Evolutionary conservation across 129 eudicot genomes (phyloP), one percentile per base, ranked within the genome.

Genomic region (Heracleum sosnowskyi): DNA sequence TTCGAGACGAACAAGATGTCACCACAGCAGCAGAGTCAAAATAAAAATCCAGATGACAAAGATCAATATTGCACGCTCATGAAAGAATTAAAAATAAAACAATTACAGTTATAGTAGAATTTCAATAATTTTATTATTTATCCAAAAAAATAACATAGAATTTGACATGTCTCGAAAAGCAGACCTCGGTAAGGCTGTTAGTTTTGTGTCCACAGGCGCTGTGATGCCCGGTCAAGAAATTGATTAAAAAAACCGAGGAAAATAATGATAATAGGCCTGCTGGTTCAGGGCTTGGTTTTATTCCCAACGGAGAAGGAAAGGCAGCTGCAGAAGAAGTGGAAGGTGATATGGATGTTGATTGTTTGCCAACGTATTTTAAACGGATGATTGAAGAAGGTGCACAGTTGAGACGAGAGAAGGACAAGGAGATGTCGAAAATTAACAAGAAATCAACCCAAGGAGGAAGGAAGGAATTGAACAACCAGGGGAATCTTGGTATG

Each of bases 331-430:
- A 34, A 7, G 33, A 28, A 16, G 44, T 62, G 15, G 79, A 71
- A 47, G 81, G 76, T n/a, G 75, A 86, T 11, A 78, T 63, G 18
- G 88, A 70, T 5, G 79, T 75, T 40, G 87, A 78, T 37, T 88
- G 83, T 68, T 86, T 89, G 80, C 97, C 96, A 15, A 77, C 97
- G 5, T 84, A 91, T 60, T 89, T 93, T 77, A 96, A 96, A 69
- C 86, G 79, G 81, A 85, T 51, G 84, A 86, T 93, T 77, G 85
- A 75, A 80, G 91, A 91, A 82, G 97, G 96, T 37, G 98, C 89
- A 12, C 83, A 76, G 76, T 79, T 85, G 74, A 83, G 97, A 28
- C 82, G 91, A 2, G 91, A 93, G 74, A 87, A 49, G 84, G 88
- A 88, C 37, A 81, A 77, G 69, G 91, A 85, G 86, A 91, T 84